Evolutionary conservation across 2,329 filamentous ascomycete species (phyloP), one percentile per base, ranked within the genome.

Genomic region (Tolypocladium endophyticum): DNA sequence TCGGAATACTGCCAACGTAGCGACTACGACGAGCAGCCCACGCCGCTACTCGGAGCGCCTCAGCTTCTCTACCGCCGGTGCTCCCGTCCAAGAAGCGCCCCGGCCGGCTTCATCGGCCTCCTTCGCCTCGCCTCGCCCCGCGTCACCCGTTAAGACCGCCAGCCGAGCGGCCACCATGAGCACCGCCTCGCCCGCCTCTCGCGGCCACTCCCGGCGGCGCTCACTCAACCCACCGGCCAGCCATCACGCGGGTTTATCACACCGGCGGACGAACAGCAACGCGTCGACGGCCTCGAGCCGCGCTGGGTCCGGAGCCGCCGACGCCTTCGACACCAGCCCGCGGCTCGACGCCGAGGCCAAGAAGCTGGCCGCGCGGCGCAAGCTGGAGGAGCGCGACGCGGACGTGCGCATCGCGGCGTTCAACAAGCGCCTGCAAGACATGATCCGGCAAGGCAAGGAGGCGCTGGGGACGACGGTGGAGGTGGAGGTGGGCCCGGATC

Each of bases 391-490:
- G 67, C 80, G 86, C 54, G 87, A 92, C 66, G 83, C 89, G 9
- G 92, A 97, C 66, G 84, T 87, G 52, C 86, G 88, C 58, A 88
- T 97, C 66, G 86, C 85, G 56, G 84, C 87, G 33, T 86, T 97
- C 73, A 95, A 94, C 70, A 81, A 84, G 55, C 85, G 89, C 66
- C 77, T 97, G 55, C 84, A 89, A 69, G 88, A 87, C 39, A 91
- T 99, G 88, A 95, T 99, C 59, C 81, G 87, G 2, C 88, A 97
- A 73, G 94, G 92, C 0, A 88, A 88, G 66, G 88, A 94, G 72
- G 94, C 94, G 1, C 75, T 99, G 23, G 92, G 87, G 2, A 89
- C 88, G 25, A 88, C 78, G 47, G 78, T 90, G 56, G 86, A 89
- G 47, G 78, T 90, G 56, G 86, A 89, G 45, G 74, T 75, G 33